Base-by-base conservation (phyloP, 2,329 filamentous ascomycete species). In the Diaporthe destruens region DNA sequence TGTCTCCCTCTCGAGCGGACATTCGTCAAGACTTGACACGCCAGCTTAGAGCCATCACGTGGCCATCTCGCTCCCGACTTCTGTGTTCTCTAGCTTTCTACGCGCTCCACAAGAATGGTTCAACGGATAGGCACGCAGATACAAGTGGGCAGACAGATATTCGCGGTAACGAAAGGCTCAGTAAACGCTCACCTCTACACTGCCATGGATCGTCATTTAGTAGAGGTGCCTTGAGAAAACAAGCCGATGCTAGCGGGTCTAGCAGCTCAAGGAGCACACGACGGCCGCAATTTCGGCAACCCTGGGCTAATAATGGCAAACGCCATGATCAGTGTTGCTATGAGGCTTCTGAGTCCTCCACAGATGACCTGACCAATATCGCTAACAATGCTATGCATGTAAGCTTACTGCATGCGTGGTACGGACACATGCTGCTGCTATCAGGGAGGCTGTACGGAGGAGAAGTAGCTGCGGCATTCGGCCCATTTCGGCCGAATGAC, bases 401-500 rank as follows among this genome's bases (percentile, higher is more conserved):
- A 36, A 25, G 29, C 29, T 65, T 39, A 65, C 44, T 29, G 29
- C 29, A 29, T 29, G 29, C 5, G 29, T 29, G 29, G 29, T 29
- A n/a, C n/a, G n/a, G n/a, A n/a, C n/a, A n/a, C n/a, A n/a, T n/a
- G n/a, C n/a, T n/a, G n/a, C n/a, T n/a, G n/a, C n/a, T n/a, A n/a
- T n/a, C n/a, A n/a, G n/a, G n/a, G 51, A 44, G 14, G 2, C 23
- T 16, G 51, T 12, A n/a, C n/a, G n/a, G n/a, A n/a, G n/a, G n/a
- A 9, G 34, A 8, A 36, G 39, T 49, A 44, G 5, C 42, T 54
- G 42, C 42, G 68, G 47, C 23, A 16, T 5, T 42, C 68, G 68
- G 55, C 55, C 20, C 49, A 39, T 54, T 54, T 53, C 32, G 55
- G 55, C 68, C 55, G 54, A 44, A 7, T 34, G 34, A 44, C 68